Evolutionary conservation across 2,329 filamentous ascomycete genomes (phyloP).

Genomic region (Aspergillus felis): DNA sequence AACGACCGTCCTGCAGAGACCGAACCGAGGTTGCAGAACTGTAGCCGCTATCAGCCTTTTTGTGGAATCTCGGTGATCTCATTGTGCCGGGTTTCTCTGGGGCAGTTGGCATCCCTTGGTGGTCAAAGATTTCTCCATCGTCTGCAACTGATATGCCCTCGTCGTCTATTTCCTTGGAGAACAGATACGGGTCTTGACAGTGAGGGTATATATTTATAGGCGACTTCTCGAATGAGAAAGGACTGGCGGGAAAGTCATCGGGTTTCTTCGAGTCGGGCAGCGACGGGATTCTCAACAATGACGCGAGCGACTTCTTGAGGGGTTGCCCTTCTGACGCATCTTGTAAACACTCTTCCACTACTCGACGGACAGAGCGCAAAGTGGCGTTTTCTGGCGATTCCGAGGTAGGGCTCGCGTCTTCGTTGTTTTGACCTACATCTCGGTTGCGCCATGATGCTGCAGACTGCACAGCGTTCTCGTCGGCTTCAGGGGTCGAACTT

Average conservation of each 20-base stretch:
- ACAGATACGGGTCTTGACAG: slow-evolving; percentile 6
- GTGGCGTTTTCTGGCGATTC: background rate
- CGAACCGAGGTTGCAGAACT: slow-evolving; percentile 33
- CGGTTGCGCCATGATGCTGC: background rate
- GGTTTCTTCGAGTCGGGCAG: slow-evolving; percentile 11
- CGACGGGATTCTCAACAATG: slow-evolving; percentile 18
- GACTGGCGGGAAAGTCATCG: slow-evolving; percentile 27
- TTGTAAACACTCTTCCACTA: slow-evolving; percentile 8
- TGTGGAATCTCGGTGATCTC: slow-evolving; percentile 21
- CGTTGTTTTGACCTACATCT: background rate
- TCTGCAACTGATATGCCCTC: slow-evolving; percentile 16
- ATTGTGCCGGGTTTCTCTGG: slow-evolving; percentile 10
- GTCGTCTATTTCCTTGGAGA: slow-evolving; percentile 14
- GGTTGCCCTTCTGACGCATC: slow-evolving; percentile 1
- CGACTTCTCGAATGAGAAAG: slow-evolving; percentile 34
- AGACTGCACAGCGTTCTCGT: background rate
- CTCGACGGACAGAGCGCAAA: background rate
- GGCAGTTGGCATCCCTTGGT: slow-evolving; percentile 12
- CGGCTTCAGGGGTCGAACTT: slow-evolving; percentile 9
- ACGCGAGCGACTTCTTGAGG: background rate
- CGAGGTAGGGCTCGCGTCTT: background rate
- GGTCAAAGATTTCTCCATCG: slow-evolving; percentile 12
- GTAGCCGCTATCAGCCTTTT: slow-evolving; percentile 38
- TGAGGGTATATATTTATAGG: slow-evolving; percentile 17
- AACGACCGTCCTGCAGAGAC: slow-evolving; percentile 23